Evolutionary conservation across 2,329 filamentous ascomycete species (phyloP).

Genomic region (Plenodomus biglobosus): DNA sequence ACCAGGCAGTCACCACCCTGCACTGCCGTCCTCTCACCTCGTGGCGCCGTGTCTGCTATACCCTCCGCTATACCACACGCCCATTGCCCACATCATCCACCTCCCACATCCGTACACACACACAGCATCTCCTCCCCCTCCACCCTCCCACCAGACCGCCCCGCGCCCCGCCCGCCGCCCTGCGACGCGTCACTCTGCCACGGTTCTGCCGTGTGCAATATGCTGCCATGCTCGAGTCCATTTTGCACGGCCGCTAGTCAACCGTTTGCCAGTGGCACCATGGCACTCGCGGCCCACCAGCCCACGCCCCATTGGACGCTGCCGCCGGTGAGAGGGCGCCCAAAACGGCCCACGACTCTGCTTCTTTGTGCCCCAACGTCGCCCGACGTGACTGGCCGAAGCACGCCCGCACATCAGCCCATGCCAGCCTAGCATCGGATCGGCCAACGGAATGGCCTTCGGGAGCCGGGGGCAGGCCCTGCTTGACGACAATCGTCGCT

Average conservation of each 20-base stretch:
- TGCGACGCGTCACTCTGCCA: constrained; percentile 23
- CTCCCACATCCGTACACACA: background rate
- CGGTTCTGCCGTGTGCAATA: constrained; percentile 21
- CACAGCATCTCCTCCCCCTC: constrained; percentile 14
- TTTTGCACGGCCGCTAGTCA: constrained; percentile 31
- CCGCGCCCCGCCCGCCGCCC: constrained; percentile 14
- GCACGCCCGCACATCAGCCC: constrained; percentile 20
- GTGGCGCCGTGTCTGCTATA: constrained; percentile 19
- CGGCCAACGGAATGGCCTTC: constrained; percentile 32
- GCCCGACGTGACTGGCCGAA: constrained; percentile 26
- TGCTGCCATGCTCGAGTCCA: constrained; percentile 22
- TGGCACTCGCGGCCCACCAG: constrained; percentile 24
- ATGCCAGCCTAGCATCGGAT: constrained; percentile 25
- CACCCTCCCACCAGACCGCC: constrained; percentile 8
- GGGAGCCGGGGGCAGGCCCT: constrained; percentile 27
- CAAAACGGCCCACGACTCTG: constrained; percentile 30
- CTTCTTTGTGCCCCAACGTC: constrained; percentile 23
- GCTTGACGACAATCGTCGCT: constrained; percentile 21
- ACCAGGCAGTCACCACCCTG: constrained; percentile 14
- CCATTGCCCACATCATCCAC: constrained; percentile 17
- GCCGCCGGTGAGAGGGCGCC: constrained; percentile 27
- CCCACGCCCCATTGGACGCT: constrained; percentile 17
- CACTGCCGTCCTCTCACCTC: constrained; percentile 7
- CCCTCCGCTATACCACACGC: constrained; percentile 2
- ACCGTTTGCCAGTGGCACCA: constrained; percentile 42